A percentile compares a stretch with the other conserved stretches of the same genome.
These are phyloP conservation scores for Leptographium flavum DNA, from an alignment of 2,329 filamentous ascomycete genomes.

Conservation along the genomic window DNA sequence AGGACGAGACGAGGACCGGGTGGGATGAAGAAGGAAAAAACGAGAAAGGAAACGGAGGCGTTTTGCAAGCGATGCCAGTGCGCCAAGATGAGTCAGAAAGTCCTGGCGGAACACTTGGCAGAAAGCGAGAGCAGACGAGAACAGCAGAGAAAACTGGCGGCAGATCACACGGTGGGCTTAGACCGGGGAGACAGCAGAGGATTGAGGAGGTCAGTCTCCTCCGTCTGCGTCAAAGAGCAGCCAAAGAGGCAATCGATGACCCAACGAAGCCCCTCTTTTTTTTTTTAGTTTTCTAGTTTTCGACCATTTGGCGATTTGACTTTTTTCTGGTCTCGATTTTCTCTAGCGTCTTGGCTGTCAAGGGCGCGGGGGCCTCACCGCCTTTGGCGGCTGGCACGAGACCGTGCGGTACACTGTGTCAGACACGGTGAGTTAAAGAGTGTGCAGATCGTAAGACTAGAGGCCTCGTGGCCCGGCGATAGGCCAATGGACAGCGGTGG, in stretches of 20 bases:
- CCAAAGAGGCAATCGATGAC: background rate
- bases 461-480: background rate
- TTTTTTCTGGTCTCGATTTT: background rate
- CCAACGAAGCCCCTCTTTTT: background rate
- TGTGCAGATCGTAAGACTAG: background rate
- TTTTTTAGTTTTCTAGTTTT: background rate
- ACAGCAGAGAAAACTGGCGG: too few relatives aligned
- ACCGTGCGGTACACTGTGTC: too few relatives aligned
- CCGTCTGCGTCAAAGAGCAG: background rate
- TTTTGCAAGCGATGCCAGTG: background rate
- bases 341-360: background rate
- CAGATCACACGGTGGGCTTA: too few relatives aligned
- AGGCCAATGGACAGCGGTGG: background rate
- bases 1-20: background rate
- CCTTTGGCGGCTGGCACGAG: too few relatives aligned
- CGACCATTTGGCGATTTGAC: too few relatives aligned
- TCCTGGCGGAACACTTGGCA: background rate
- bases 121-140: background rate
- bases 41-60: background rate
- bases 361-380: constrained; percentile 5
- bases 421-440: background rate
- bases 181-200: too few relatives aligned
- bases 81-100: background rate
- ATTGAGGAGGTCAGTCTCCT: too few relatives aligned
- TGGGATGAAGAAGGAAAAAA: background rate